A percentile compares a stretch with the other conserved stretches of the same genome.
phyloP scores from a whole-genome alignment of 1,284 basidiomycete species.

The Porodaedalea pini region DNA sequence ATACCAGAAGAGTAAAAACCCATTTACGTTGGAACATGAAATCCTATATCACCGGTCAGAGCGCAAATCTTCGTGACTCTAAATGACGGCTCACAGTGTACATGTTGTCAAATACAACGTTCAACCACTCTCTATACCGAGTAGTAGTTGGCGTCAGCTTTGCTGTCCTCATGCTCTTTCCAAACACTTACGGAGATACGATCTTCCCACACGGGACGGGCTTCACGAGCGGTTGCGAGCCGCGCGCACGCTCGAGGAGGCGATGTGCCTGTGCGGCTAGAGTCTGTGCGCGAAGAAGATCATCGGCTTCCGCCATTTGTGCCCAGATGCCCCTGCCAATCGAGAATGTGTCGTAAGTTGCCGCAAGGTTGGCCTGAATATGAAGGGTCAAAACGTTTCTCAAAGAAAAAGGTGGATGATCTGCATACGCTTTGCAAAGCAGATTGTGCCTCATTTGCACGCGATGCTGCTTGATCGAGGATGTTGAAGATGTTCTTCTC shows the following conservation, averaged over 20 bases:
- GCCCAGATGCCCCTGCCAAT: conserved; percentile 14
- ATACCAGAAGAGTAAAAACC: neutral
- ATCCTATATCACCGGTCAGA: conserved; percentile 12
- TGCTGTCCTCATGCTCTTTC: neutral
- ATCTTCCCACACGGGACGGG: conserved; percentile 2
- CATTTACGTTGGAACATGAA: conserved; percentile 19
- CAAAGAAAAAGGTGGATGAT: neutral
- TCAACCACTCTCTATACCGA: conserved; percentile 15
- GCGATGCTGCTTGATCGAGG: conserved; percentile 10
- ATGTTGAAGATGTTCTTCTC: conserved; percentile 13
- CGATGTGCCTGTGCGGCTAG: conserved; percentile 11
- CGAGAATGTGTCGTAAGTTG: conserved; percentile 13
- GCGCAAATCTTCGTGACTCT: neutral
- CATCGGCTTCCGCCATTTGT: conserved; percentile 14
- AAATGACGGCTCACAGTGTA: conserved; percentile 12
- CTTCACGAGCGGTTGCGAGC: conserved; percentile 9
- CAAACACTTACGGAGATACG: conserved; percentile 10
- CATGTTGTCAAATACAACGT: conserved; percentile 20
- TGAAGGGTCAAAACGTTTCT: neutral
- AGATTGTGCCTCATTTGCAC: conserved; percentile 11
- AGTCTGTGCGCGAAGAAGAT: conserved; percentile 14
- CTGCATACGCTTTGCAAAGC: conserved; percentile 17
- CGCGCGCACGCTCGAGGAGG: conserved; percentile 10
- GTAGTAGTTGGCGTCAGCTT: neutral
- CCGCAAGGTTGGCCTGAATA: conserved; percentile 12